A percentile compares a stretch with the other conserved stretches of the same genome.
Evolutionary conservation across 148 eudicot species (phyloP).

Genomic region (Polygonum aviculare): DNA sequence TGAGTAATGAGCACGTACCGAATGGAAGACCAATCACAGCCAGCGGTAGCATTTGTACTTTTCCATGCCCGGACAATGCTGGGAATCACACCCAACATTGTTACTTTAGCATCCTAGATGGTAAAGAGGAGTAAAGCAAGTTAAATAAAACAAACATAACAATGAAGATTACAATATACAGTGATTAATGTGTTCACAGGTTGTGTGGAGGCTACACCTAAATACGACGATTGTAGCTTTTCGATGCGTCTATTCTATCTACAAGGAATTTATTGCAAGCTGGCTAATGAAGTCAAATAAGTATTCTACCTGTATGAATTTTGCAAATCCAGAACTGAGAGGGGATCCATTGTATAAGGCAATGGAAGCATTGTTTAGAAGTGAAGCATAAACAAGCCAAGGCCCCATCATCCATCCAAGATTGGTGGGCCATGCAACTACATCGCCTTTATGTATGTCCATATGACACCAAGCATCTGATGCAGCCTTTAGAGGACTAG

Average conservation of each 20-base stretch:
- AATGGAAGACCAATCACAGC: constrained; percentile 85
- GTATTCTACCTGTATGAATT: constrained; percentile 73
- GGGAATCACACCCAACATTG: constrained; percentile 94
- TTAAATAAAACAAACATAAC: neutral
- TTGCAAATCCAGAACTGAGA: constrained; percentile 76
- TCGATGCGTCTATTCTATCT: neutral
- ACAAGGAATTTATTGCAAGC: neutral
- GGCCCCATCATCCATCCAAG: constrained; percentile 99
- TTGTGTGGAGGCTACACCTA: neutral
- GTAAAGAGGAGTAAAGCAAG: constrained; percentile 1
- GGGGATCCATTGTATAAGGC: constrained; percentile 96
- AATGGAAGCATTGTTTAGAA: constrained; percentile 75
- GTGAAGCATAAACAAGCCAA: constrained; percentile 85
- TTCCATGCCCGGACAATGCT: constrained; percentile 93
- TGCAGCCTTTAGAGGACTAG: constrained; percentile 85
- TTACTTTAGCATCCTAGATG: constrained; percentile 86
- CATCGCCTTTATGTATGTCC: constrained; percentile 72
- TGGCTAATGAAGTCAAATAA: constrained; percentile 5
- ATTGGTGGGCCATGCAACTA: constrained; percentile 97
- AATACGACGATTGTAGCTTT: neutral
- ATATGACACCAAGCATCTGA: constrained; percentile 96
- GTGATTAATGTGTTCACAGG: too few species aligned
- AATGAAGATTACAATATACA: too few species aligned
- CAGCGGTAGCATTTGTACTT: constrained; percentile 51
- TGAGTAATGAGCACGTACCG: constrained; percentile 46